These are phyloP conservation scores for Glycine soja DNA, from an alignment of 306 rosid genomes.

Conservation along the genomic window DNA sequence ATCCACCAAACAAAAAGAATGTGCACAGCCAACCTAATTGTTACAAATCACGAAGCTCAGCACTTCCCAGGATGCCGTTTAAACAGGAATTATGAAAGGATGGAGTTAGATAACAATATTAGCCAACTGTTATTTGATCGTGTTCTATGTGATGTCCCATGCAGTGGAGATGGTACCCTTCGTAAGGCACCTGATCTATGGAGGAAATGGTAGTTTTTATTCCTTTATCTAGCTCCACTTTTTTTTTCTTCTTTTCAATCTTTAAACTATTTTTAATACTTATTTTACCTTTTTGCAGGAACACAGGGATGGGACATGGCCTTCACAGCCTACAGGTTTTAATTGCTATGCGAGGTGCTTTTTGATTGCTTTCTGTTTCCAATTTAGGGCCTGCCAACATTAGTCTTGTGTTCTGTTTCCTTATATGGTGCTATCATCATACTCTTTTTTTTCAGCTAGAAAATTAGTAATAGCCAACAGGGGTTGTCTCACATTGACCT, in stretches of 20 bases:
- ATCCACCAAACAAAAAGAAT: constrained; percentile 99
- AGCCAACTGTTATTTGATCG: constrained; percentile 86
- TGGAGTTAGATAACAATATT: constrained; percentile 50
- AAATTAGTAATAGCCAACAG: constrained; percentile 1
- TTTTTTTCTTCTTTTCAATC: constrained; percentile 11
- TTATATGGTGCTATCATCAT: neutral
- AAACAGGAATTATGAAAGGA: constrained; percentile 50
- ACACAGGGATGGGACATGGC: constrained; percentile 87
- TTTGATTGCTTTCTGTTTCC: neutral
- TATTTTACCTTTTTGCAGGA: constrained; percentile 63
- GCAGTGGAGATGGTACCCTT: constrained; percentile 99
- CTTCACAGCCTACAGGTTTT: constrained; percentile 84
- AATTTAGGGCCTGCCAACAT: neutral
- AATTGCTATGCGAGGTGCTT: constrained; percentile 83
- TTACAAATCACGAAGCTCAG: constrained; percentile 99
- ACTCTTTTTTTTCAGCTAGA: constrained; percentile 11
- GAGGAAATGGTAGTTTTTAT: constrained; percentile 86
- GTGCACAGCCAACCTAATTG: constrained; percentile 97
- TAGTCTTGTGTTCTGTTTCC: constrained; percentile 27
- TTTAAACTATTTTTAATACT: constrained; percentile 21
- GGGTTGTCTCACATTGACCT: neutral
- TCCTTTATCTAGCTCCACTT: constrained; percentile 35
- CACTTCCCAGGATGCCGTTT: constrained; percentile 93
- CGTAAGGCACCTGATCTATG: constrained; percentile 99
- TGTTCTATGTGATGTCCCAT: constrained; percentile 96